phyloP scores from a whole-genome alignment of 2,329 filamentous ascomycete genomes.

The Sordariomycetes sp. region DNA sequence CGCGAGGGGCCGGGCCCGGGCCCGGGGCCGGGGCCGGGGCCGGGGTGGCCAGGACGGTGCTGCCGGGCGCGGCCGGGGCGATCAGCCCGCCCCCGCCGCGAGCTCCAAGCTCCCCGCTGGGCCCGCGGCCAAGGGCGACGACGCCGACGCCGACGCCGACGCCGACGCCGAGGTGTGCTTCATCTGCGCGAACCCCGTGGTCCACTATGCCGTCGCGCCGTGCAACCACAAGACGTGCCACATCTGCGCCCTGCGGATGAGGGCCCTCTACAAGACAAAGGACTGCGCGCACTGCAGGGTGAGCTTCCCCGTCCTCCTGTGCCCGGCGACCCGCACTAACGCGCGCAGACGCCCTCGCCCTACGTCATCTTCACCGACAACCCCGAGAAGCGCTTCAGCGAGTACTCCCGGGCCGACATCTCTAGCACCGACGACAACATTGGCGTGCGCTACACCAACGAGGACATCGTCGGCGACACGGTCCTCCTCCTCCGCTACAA shows the following conservation, averaged over 20 bases:
- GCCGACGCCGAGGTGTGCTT: slow-evolving; percentile 81
- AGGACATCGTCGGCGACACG: slow-evolving; percentile 84
- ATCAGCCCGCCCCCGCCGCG: background rate
- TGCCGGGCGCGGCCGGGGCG: slow-evolving; percentile 8
- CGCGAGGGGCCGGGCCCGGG: slow-evolving; percentile 19
- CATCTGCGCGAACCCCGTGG: slow-evolving; percentile 85
- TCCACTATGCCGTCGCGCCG: slow-evolving; percentile 77
- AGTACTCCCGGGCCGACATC: slow-evolving; percentile 64
- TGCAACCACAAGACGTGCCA: slow-evolving; percentile 97
- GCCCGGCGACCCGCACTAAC: slow-evolving; percentile 9
- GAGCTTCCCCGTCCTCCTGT: background rate
- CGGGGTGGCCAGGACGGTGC: slow-evolving; percentile 20
- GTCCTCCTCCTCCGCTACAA: slow-evolving; percentile 84
- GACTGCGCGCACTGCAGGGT: slow-evolving; percentile 93
- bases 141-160: slow-evolving; percentile 17
- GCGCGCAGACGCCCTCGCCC: slow-evolving; percentile 45
- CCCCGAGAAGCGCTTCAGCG: slow-evolving; percentile 66
- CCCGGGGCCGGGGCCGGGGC: slow-evolving; percentile 27
- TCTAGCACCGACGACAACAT: slow-evolving; percentile 70
- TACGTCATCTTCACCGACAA: slow-evolving; percentile 92
- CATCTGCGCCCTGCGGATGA: slow-evolving; percentile 82
- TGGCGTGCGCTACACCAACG: slow-evolving; percentile 81
- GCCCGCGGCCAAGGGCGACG: slow-evolving; percentile 4
- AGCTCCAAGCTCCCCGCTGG: background rate
- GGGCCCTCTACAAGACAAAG: slow-evolving; percentile 91